Conservation (phyloP, 495 filamentous ascomycete species). For the Jackrogersella multiformis region DNA sequence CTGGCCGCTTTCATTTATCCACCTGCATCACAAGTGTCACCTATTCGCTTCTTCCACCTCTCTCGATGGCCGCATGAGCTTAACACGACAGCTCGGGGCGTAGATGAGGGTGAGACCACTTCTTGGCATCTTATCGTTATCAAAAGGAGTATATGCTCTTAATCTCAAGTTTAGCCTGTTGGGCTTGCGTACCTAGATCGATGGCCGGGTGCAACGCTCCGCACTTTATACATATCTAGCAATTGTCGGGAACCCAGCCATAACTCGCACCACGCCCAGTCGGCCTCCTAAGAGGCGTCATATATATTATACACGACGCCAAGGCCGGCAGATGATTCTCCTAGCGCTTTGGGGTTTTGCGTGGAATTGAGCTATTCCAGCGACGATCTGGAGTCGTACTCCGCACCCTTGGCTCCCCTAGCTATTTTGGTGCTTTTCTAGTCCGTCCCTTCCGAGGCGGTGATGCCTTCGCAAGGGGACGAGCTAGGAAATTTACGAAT, state of each 20-base stretch:
- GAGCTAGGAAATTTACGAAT: constrained; percentile 18
- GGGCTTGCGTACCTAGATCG: constrained; percentile 33
- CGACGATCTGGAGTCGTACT: constrained; percentile 21
- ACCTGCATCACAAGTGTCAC: constrained; percentile 35
- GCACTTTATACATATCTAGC: constrained; percentile 32
- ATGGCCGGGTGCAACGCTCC: constrained; percentile 40
- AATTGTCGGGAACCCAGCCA: constrained; percentile 24
- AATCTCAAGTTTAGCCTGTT: constrained; percentile 39
- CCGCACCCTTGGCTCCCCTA: constrained; percentile 31
- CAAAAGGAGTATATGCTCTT: constrained; percentile 38
- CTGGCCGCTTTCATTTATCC: constrained; percentile 39
- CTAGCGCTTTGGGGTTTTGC: constrained; percentile 18
- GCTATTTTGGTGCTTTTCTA: neutral
- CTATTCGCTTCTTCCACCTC: constrained; percentile 1
- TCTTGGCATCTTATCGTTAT: constrained; percentile 46
- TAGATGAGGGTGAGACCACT: constrained; percentile 24
- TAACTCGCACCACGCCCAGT: constrained; percentile 27
- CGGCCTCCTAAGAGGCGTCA: constrained; percentile 34
- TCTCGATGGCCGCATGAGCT: constrained; percentile 33
- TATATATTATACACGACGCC: constrained; percentile 44
- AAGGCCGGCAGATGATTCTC: constrained; percentile 48
- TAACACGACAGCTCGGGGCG: constrained; percentile 16
- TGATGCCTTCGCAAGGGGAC: constrained; percentile 14
- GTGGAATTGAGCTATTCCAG: constrained; percentile 24
- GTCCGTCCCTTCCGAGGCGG: constrained; percentile 23